Conservation (phyloP, 2,329 filamentous ascomycete species). For the Leptosphaerulina australis region DNA sequence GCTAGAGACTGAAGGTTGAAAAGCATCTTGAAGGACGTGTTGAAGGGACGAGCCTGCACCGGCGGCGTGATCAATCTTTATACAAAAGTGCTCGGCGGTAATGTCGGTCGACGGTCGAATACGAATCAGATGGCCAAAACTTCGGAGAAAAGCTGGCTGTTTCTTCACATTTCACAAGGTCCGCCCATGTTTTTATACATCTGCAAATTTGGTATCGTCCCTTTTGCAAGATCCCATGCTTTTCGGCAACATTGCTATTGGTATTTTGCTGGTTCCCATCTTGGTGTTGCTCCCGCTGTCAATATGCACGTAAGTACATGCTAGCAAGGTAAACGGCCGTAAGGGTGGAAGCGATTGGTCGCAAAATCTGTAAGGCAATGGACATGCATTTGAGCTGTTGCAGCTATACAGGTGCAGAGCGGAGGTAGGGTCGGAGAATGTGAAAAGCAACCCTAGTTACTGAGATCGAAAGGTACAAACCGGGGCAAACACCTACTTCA, state of each 20-base stretch:
- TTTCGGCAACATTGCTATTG: not conserved
- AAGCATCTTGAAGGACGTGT: constrained; percentile 28
- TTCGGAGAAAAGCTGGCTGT: not conserved
- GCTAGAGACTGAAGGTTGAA: constrained; percentile 29
- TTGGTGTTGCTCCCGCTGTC: constrained; percentile 7
- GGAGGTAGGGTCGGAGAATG: not conserved
- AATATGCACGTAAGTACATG: constrained; percentile 8
- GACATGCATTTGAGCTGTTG: not conserved
- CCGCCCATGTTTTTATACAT: constrained; percentile 4
- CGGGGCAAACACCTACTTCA: constrained; percentile 7
- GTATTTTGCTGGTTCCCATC: not conserved
- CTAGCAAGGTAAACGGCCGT: constrained; percentile 5
- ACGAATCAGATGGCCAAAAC: not conserved
- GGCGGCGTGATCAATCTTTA: not conserved
- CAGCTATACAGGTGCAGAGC: not conserved
- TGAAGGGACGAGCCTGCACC: not conserved
- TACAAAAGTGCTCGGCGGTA: not conserved
- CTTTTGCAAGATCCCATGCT: not conserved
- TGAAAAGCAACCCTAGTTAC: not conserved
- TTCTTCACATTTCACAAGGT: not conserved
- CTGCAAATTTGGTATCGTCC: not conserved
- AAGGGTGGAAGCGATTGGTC: not conserved
- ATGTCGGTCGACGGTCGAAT: constrained; percentile 1
- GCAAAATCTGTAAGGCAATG: not conserved
- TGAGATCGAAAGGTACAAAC: not conserved